Conservation (phyloP, 2,329 filamentous ascomycete species). For the Elsinoe necatrix region DNA sequence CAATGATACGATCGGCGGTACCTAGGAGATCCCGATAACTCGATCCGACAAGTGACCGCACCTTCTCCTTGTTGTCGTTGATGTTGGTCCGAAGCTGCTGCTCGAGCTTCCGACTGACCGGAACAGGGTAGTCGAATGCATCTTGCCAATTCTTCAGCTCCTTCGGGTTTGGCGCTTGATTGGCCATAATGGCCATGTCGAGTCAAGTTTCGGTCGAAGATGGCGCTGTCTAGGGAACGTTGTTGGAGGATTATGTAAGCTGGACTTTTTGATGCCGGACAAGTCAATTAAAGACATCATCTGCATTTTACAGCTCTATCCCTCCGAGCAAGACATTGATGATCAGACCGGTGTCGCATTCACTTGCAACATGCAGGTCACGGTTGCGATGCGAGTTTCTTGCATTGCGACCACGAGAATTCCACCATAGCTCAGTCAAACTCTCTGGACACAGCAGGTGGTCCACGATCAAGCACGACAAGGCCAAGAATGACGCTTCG, state of each 20-base stretch:
- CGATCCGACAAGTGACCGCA: conserved; percentile 56
- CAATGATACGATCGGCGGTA: conserved; percentile 87
- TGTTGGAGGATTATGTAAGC: conserved; percentile 2
- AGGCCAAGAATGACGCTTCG: conserved; percentile 72
- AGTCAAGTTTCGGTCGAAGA: neutral
- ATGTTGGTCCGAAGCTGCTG: conserved; percentile 55
- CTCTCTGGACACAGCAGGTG: conserved; percentile 77
- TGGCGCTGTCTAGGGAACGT: neutral
- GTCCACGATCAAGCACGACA: conserved; percentile 94
- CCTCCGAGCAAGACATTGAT: neutral
- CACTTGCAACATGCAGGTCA: conserved; percentile 13
- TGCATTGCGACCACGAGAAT: conserved; percentile 13
- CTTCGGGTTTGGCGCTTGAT: conserved; percentile 49
- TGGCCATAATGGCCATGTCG: conserved; percentile 18
- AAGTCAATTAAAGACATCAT: neutral
- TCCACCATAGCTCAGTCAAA: conserved; percentile 17
- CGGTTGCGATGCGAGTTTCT: neutral
- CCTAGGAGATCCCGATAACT: conserved; percentile 83
- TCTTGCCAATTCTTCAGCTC: conserved; percentile 56
- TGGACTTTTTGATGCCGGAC: neutral
- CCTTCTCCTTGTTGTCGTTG: conserved; percentile 55
- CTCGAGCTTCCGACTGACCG: conserved; percentile 54
- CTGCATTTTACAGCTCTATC: neutral
- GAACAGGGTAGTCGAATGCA: conserved; percentile 58
- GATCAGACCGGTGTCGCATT: conserved; percentile 5